phyloP scores from a whole-genome alignment of 2,329 filamentous ascomycete genomes.

The Microcyclospora tardicrescens region DNA sequence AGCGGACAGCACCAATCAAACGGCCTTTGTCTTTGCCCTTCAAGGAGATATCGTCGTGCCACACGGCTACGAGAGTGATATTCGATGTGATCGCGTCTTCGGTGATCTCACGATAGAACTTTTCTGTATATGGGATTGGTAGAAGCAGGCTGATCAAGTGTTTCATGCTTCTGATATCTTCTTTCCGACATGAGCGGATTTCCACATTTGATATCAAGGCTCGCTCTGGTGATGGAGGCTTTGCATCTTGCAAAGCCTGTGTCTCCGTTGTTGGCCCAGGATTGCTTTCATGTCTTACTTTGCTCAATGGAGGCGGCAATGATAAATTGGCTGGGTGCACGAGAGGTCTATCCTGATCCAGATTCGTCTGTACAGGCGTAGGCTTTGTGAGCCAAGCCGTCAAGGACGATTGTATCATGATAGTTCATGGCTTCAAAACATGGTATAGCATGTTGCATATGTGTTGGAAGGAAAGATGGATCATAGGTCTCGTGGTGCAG shows the following conservation, averaged over 20 bases:
- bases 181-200: constrained; percentile 39
- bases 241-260: too few species aligned
- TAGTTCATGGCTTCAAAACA: not conserved
- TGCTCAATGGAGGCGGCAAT: too few species aligned
- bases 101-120: constrained; percentile 49
- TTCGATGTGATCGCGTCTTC: constrained; percentile 39
- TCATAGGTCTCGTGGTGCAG: too few species aligned
- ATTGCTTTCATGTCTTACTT: too few species aligned
- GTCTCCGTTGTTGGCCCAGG: too few species aligned
- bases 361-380: not conserved
- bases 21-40: constrained; percentile 18
- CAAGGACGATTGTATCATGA: constrained; percentile 34
- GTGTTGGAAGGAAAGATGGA: too few species aligned
- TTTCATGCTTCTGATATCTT: constrained; percentile 43
- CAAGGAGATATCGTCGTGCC: constrained; percentile 33
- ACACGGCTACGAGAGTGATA: constrained; percentile 47
- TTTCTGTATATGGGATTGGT: constrained; percentile 47
- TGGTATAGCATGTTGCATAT: too few species aligned
- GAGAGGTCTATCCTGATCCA: too few species aligned
- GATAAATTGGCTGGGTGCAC: too few species aligned
- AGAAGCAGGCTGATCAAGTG: constrained; percentile 46
- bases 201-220: constrained; percentile 33
- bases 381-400: constrained; percentile 37
- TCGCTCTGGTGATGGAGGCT: too few species aligned
- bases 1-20: constrained; percentile 36